These are phyloP conservation scores for Dendrobium huoshanense DNA, from an alignment of 106 monocot genomes.

Conservation along the genomic window DNA sequence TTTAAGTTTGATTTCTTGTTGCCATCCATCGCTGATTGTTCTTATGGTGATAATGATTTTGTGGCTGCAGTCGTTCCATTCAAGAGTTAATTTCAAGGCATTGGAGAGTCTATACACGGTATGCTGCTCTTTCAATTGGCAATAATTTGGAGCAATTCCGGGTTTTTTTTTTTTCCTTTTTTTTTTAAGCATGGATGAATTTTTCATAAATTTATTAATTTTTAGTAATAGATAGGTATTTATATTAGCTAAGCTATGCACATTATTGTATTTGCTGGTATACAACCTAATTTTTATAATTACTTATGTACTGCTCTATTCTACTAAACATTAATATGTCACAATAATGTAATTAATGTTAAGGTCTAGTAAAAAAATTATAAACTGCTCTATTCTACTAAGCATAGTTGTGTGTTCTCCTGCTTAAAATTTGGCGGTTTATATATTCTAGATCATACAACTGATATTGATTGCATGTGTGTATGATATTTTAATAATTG, in stretches of 20 bases:
- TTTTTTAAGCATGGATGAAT: neutral
- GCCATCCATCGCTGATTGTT: neutral
- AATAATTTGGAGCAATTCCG: neutral
- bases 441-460: too few species aligned
- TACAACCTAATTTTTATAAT: neutral
- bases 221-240: neutral
- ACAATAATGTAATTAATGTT: neutral
- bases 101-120: conserved; percentile 54
- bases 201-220: neutral
- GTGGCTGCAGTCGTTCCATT: conserved; percentile 49
- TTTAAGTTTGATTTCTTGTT: neutral
- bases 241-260: neutral
- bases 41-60: neutral
- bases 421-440: neutral
- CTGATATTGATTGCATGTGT: too few species aligned
- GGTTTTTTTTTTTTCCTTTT: neutral
- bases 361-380: neutral
- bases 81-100: conserved; percentile 68
- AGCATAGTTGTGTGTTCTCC: too few species aligned
- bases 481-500: too few species aligned
- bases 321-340: neutral
- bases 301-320: neutral
- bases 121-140: conserved; percentile 18
- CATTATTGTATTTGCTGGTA: neutral
- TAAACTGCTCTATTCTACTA: too few species aligned